These are phyloP conservation scores for Harringtonia aguacate DNA, from an alignment of 2,329 filamentous ascomycete species.

Conservation along the genomic window DNA sequence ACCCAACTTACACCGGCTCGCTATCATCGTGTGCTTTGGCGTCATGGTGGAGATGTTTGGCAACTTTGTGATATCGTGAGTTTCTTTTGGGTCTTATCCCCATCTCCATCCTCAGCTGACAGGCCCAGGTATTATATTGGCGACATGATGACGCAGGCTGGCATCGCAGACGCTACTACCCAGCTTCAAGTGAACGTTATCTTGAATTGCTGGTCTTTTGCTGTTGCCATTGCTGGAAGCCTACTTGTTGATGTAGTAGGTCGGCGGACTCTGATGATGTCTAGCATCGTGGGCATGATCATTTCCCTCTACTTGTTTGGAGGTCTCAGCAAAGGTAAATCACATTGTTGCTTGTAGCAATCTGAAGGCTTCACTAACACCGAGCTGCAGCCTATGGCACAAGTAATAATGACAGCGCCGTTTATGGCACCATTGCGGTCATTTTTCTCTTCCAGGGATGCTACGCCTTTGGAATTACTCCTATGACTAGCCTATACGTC, in stretches of 20 bases:
- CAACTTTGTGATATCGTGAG: too few relatives aligned
- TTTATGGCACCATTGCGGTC: constrained; percentile 31
- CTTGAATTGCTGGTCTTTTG: constrained; percentile 38
- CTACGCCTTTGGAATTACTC: constrained; percentile 40
- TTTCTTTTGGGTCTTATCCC: too few relatives aligned
- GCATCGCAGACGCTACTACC: constrained; percentile 28
- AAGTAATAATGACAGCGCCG: constrained; percentile 11
- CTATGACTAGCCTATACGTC: constrained; percentile 35
- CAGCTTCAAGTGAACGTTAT: constrained; percentile 38
- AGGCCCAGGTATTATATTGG: constrained; percentile 32
- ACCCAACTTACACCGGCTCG: too few relatives aligned
- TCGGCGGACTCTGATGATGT: neutral
- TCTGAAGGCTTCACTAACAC: too few relatives aligned
- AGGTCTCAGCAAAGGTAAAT: constrained; percentile 35
- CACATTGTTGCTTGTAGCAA: too few relatives aligned
- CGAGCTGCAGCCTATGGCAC: constrained; percentile 22
- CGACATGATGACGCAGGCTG: constrained; percentile 30
- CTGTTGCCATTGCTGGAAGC: constrained; percentile 29
- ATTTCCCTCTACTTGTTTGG: constrained; percentile 38
- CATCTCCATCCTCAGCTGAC: too few relatives aligned
- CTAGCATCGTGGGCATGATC: constrained; percentile 14
- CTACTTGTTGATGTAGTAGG: neutral
- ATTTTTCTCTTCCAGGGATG: constrained; percentile 42
- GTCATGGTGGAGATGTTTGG: too few relatives aligned
- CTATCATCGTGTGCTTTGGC: too few relatives aligned